Conservation (phyloP, 2,329 filamentous ascomycete genomes). For the Botrytis hyacinthi region DNA sequence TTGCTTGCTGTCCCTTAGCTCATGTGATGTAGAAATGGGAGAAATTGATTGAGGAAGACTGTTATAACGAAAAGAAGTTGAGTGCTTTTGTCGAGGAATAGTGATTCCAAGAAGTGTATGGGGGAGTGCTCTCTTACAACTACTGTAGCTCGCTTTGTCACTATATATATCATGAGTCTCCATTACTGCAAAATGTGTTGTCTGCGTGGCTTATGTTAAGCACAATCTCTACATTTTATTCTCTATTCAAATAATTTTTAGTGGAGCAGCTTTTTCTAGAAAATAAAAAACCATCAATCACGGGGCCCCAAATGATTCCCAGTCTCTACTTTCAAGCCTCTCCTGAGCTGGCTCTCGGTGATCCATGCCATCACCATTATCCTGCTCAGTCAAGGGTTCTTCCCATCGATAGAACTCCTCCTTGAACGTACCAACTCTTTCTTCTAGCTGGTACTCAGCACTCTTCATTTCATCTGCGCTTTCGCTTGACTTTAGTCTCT, state of each 20-base stretch:
- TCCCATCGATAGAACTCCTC: background rate
- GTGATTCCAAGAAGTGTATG: background rate
- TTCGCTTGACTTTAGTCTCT: background rate
- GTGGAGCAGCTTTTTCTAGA: background rate
- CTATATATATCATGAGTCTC: background rate
- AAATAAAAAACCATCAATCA: background rate
- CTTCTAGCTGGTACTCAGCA: background rate
- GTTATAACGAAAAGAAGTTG: slow-evolving; percentile 16
- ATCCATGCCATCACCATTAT: background rate
- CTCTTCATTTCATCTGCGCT: background rate
- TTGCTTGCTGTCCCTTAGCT: background rate
- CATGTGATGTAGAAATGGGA: slow-evolving; percentile 10
- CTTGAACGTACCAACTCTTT: background rate
- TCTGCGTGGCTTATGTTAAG: background rate
- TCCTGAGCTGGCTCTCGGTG: background rate
- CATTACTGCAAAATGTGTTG: background rate
- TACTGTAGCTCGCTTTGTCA: background rate
- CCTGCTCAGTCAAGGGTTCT: background rate
- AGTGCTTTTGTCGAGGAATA: slow-evolving; percentile 13
- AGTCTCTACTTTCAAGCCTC: background rate
- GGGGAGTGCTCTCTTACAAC: background rate
- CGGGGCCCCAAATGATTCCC: background rate
- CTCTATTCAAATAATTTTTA: background rate
- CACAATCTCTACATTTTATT: background rate
- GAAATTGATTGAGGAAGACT: slow-evolving; percentile 16